A percentile compares a stretch with the other conserved stretches of the same genome.
Evolutionary conservation across 202 grass and related monocot genomes (phyloP).

Genomic region (Panicum virgatum): DNA sequence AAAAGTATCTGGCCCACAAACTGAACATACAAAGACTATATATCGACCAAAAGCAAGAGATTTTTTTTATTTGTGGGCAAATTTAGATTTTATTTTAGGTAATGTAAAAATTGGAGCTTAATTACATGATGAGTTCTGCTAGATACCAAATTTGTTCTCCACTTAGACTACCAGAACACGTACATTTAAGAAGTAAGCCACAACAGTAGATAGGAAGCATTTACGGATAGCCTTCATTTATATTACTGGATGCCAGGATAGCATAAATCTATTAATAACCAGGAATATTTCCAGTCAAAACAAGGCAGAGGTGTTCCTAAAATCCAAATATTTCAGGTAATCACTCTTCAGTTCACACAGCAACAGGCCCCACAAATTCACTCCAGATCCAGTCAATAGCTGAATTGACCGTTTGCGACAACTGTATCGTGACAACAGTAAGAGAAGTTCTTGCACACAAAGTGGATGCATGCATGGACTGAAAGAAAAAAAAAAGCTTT

Average conservation of each 20-base stretch:
- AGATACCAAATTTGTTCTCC: slow-evolving; percentile 4
- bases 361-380: not conserved
- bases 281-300: not conserved
- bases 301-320: not conserved
- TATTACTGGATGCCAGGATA: not conserved
- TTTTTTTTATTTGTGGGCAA: not conserved
- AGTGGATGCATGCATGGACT: not conserved
- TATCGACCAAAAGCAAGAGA: not conserved
- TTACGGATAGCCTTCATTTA: not conserved
- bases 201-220: not conserved
- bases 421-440: not conserved
- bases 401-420: not conserved
- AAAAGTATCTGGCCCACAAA: slow-evolving; percentile 6
- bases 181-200: not conserved
- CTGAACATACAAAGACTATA: slow-evolving; percentile 19
- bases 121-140: not conserved
- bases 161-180: not conserved
- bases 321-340: slow-evolving; percentile 5
- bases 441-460: not conserved
- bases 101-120: not conserved
- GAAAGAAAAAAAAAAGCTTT: not conserved
- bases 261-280: not conserved
- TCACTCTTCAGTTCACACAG: not conserved
- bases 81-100: not conserved
- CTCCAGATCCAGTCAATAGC: slow-evolving; percentile 8